Conservation (phyloP, 768 basidiomycete species). For the Boletus insuetus region DNA sequence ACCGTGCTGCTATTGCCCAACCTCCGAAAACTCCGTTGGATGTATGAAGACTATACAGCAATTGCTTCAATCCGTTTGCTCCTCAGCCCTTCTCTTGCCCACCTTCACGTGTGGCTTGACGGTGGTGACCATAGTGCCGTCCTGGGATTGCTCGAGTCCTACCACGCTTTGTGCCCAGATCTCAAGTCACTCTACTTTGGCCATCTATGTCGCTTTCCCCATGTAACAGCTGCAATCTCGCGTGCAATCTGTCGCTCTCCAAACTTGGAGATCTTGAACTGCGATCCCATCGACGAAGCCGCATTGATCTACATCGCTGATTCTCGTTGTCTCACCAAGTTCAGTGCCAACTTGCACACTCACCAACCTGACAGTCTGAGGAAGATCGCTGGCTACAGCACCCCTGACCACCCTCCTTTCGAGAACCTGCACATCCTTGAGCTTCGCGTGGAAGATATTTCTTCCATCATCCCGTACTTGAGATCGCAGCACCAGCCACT, state of each 20-base stretch:
- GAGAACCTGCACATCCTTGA: constrained; percentile 5
- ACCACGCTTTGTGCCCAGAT: constrained; percentile 2
- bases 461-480: constrained; percentile 3
- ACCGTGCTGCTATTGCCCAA: constrained; percentile 7
- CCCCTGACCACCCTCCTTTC: not conserved
- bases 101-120: not conserved
- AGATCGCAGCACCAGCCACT: constrained; percentile 5
- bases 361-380: not conserved
- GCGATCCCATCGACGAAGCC: not conserved
- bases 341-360: not conserved
- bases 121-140: not conserved
- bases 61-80: constrained; percentile 1
- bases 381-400: not conserved
- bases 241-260: constrained; percentile 1
- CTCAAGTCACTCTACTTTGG: constrained; percentile 4
- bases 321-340: not conserved
- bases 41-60: not conserved
- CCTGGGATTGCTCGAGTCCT: constrained; percentile 2
- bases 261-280: not conserved
- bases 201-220: not conserved
- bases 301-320: not conserved
- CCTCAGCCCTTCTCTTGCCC: constrained; percentile 5
- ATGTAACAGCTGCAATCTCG: not conserved
- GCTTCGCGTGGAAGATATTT: not conserved
- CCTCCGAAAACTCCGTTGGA: constrained; percentile 1